Percentiles rank a stretch among this genome's conserved stretches.
Conservation (phyloP, 2,329 filamentous ascomycete species). For the Shiraia bambusicola region DNA sequence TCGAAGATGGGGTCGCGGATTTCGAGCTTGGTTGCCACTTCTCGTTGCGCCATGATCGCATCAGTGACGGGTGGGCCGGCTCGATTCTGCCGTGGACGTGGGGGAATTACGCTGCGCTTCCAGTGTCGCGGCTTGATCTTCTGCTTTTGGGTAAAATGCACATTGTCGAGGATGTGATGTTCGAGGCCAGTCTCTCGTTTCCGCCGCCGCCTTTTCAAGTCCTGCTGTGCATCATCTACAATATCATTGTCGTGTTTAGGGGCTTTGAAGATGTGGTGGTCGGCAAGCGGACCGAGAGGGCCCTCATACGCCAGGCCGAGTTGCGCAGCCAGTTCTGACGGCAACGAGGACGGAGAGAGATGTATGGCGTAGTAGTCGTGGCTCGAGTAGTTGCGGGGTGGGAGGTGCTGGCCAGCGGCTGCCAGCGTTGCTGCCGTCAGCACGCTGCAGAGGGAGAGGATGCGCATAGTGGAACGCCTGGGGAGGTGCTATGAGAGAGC, state of each 20-base stretch:
- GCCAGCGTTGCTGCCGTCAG: slow-evolving; percentile 38
- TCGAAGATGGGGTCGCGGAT: slow-evolving; percentile 90
- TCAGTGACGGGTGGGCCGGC: slow-evolving; percentile 36
- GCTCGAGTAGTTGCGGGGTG: slow-evolving; percentile 69
- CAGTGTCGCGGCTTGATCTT: slow-evolving; percentile 61
- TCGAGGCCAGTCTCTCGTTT: slow-evolving; percentile 56
- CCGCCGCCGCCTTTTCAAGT: slow-evolving; percentile 59
- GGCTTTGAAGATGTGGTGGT: slow-evolving; percentile 86
- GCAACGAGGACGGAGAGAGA: slow-evolving; percentile 66
- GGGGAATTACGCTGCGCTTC: slow-evolving; percentile 54
- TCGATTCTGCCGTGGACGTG: slow-evolving; percentile 9
- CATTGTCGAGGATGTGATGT: slow-evolving; percentile 65
- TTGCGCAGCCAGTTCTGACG: slow-evolving; percentile 67
- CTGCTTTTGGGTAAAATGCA: slow-evolving; percentile 81
- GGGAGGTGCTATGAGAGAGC: slow-evolving; percentile 12
- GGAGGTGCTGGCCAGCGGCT: slow-evolving; percentile 42
- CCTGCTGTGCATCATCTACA: slow-evolving; percentile 53
- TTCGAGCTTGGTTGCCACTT: slow-evolving; percentile 58
- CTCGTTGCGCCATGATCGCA: slow-evolving; percentile 51
- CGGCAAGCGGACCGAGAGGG: slow-evolving; percentile 71
- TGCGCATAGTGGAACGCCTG: slow-evolving; percentile 31
- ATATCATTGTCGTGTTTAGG: slow-evolving; percentile 58
- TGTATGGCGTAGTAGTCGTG: slow-evolving; percentile 95
- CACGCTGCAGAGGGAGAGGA: slow-evolving; percentile 51
- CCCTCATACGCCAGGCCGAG: slow-evolving; percentile 82